Conservation (phyloP, 202 grass and related monocot genomes). For the Eragrostis tef region DNA sequence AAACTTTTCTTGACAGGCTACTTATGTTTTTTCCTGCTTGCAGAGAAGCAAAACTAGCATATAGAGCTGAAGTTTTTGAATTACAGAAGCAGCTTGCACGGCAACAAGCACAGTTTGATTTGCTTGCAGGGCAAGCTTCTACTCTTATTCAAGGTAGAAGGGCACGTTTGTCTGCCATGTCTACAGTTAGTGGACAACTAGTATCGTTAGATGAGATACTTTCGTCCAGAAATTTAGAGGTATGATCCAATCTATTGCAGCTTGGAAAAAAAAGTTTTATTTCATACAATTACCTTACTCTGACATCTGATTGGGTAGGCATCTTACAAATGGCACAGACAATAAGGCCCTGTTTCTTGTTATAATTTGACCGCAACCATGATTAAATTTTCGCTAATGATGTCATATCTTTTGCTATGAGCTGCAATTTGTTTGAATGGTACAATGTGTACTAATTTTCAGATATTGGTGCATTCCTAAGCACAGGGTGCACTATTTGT, state of each 20-base stretch:
- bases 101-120: conserved; percentile 85
- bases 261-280: neutral
- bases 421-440: conserved; percentile 11
- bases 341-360: neutral
- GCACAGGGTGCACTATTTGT: neutral
- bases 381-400: neutral
- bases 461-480: conserved; percentile 20
- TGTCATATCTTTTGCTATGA: neutral
- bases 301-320: neutral
- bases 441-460: neutral
- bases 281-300: conserved; percentile 23
- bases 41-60: conserved; percentile 93
- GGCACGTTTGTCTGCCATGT: conserved; percentile 71
- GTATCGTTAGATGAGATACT: conserved; percentile 80
- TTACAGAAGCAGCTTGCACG: conserved; percentile 87
- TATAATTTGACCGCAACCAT: neutral
- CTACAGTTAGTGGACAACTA: conserved; percentile 79
- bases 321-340: neutral
- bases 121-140: conserved; percentile 94
- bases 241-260: conserved; percentile 43
- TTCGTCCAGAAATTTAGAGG: conserved; percentile 86
- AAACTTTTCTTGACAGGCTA: conserved; percentile 27
- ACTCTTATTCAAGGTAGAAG: conserved; percentile 91
- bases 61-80: conserved; percentile 82
- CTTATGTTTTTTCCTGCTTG: neutral